Evolutionary conservation across 768 basidiomycete genomes (phyloP), one percentile per base, ranked within the genome.

Genomic region (Psilocybe cubensis): DNA sequence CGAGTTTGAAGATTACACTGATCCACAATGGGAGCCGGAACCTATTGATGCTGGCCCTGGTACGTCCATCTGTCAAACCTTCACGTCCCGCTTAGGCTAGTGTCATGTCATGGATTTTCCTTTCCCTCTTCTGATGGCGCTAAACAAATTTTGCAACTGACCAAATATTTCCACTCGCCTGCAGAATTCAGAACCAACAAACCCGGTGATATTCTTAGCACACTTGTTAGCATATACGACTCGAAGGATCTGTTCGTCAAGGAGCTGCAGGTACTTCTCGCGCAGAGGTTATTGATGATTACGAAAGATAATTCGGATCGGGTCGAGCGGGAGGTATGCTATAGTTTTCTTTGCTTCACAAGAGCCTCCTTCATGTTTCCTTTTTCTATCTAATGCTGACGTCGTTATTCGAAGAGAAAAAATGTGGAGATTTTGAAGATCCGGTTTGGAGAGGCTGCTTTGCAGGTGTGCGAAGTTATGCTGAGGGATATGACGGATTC

Each of bases 401-500:
- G 10, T 60, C 51, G 41, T 43, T 52, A 1, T 56, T 25, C 33
- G 9, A 64, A 98, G 94, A 86, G 96, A 18, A 83, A 90, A 21
- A 97, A 93, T 65, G 86, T 98, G 58, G 96, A 97, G 71, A 92
- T 96, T 41, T 75, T 99, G 59, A 98, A 98, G 76, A 83, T 96
- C 54, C 89, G 97, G 3, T 99, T 99, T 66, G 97, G 97, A 20
- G 97, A 98, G 66, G 81, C 87, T 1, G 87, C 94, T 2, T 73
- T 99, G 54, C 94, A 97, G 70, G 91, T 94, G 4, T 98, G 96
- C 77, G 96, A 98, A 69, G 95, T 99, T 53, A 98, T 99, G 97
- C 76, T 98, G 68, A 92, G 88, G 67, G 97, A 99, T 70, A 91
- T 98, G 86, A 90, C 93, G 3, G 95, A 98, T 71, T 97, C 96